Conservation (phyloP, 192 early-diverging fungal species). For the Dimargaris verticillata region DNA sequence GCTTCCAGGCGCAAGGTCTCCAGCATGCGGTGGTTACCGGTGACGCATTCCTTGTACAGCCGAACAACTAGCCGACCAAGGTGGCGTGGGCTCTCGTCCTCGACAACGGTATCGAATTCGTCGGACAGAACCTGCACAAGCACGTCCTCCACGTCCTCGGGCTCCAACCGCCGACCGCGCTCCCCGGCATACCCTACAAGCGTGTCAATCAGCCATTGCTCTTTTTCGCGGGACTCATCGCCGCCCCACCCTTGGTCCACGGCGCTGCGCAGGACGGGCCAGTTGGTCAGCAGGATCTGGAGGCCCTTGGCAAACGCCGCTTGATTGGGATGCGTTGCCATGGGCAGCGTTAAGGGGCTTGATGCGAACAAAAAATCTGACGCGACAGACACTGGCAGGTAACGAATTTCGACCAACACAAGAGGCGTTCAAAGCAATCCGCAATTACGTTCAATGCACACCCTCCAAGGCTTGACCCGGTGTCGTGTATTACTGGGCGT, state of each 20-base stretch:
- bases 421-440: no score
- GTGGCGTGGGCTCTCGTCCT: neutral
- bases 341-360: neutral
- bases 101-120: conserved; percentile 7
- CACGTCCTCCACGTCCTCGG: conserved; percentile 7
- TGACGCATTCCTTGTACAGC: conserved; percentile 8
- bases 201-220: conserved; percentile 10
- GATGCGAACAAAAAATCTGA: no score
- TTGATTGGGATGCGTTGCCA: conserved; percentile 4
- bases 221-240: conserved; percentile 8
- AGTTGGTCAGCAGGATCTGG: conserved; percentile 3
- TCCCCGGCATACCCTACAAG: conserved; percentile 6
- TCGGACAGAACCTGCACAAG: conserved; percentile 7
- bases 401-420: no score
- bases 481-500: no score
- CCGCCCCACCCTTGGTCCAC: conserved; percentile 13
- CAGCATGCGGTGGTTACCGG: neutral
- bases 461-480: no score
- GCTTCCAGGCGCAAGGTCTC: conserved; percentile 1
- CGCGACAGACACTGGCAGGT: no score
- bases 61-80: neutral
- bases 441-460: no score
- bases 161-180: neutral
- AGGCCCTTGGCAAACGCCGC: conserved; percentile 10
- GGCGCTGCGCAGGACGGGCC: conserved; percentile 8